Conservation (phyloP, 2,329 filamentous ascomycete species). For the Pseudocercospora crystallina region DNA sequence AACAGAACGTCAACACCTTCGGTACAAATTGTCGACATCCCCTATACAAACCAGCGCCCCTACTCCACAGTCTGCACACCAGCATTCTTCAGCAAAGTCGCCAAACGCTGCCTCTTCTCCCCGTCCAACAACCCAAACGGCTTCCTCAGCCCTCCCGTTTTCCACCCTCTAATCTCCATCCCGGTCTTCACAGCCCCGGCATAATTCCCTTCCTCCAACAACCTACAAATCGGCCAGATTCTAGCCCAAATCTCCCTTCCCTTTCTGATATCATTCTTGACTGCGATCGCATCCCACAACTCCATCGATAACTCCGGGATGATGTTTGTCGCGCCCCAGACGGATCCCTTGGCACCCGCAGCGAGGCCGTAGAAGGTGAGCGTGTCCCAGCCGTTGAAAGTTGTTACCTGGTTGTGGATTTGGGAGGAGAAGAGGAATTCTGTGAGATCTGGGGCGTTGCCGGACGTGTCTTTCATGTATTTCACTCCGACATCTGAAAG, state of each 20-base stretch:
- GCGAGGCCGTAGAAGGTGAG: conserved; percentile 55
- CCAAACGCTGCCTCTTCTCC: conserved; percentile 38
- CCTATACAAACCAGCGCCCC: too few relatives aligned
- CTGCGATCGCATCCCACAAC: conserved; percentile 50
- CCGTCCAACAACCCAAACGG: conserved; percentile 46
- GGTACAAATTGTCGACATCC: too few relatives aligned
- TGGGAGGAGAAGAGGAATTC: conserved; percentile 49
- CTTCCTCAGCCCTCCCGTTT: conserved; percentile 51
- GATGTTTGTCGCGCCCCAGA: conserved; percentile 54
- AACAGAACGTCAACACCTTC: too few relatives aligned
- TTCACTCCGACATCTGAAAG: conserved; percentile 49
- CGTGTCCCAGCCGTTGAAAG: conserved; percentile 57
- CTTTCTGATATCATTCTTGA: conserved; percentile 43
- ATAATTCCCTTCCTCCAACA: conserved; percentile 52
- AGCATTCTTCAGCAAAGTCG: conserved; percentile 40
- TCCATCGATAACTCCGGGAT: conserved; percentile 51
- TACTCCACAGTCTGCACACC: conserved; percentile 26
- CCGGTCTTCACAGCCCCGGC: conserved; percentile 51
- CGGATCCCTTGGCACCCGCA: conserved; percentile 50
- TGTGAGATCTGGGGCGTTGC: conserved; percentile 52
- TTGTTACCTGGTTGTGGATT: conserved; percentile 37
- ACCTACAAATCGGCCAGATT: conserved; percentile 53
- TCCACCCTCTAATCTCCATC: conserved; percentile 48
- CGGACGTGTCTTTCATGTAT: conserved; percentile 55
- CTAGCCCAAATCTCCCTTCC: conserved; percentile 51